Percentiles rank a stretch among this genome's conserved stretches.
Evolutionary conservation across 352 stramenopile species (phyloP).

Genomic region (Phytophthora hybrid): DNA sequence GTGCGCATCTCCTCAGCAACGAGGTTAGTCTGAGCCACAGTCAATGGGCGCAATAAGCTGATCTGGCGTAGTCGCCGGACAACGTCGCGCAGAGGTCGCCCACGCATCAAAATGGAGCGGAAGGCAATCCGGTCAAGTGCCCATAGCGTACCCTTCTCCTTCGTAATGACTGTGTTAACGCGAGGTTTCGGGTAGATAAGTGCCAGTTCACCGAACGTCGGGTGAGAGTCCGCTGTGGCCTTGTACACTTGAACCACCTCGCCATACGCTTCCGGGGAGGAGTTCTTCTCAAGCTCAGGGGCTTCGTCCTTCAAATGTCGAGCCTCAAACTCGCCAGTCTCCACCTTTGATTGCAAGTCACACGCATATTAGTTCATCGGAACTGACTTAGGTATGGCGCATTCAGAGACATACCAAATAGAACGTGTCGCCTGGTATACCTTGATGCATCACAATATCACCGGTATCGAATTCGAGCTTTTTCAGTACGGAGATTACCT

Average conservation of each 20-base stretch:
- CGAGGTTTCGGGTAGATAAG: slow-evolving; percentile 90
- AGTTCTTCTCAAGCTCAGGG: slow-evolving; percentile 27
- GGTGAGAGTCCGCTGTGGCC: slow-evolving; percentile 59
- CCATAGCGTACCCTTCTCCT: slow-evolving; percentile 80
- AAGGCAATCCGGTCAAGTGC: slow-evolving; percentile 94
- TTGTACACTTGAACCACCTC: slow-evolving; percentile 84
- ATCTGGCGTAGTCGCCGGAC: slow-evolving; percentile 86
- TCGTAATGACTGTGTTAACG: slow-evolving; percentile 76
- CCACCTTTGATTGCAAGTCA: slow-evolving; percentile 47
- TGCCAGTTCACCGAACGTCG: slow-evolving; percentile 89
- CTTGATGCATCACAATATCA: slow-evolving; percentile 93
- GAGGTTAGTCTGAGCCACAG: slow-evolving; percentile 89
- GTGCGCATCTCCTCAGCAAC: slow-evolving; percentile 91
- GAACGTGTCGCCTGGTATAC: slow-evolving; percentile 93
- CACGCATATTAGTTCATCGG: neutral
- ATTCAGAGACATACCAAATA: slow-evolving; percentile 81
- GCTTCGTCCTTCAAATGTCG: slow-evolving; percentile 56
- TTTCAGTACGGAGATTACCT: slow-evolving; percentile 92
- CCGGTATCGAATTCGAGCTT: slow-evolving; percentile 82
- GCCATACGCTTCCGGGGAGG: slow-evolving; percentile 53
- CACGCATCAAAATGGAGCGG: slow-evolving; percentile 92
- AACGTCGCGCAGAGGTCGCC: slow-evolving; percentile 79
- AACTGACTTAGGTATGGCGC: neutral
- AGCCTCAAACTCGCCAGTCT: slow-evolving; percentile 84
- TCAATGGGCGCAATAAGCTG: slow-evolving; percentile 83